phyloP scores from a whole-genome alignment of 352 stramenopile genomes.

The Elongisporangium undulatum region DNA sequence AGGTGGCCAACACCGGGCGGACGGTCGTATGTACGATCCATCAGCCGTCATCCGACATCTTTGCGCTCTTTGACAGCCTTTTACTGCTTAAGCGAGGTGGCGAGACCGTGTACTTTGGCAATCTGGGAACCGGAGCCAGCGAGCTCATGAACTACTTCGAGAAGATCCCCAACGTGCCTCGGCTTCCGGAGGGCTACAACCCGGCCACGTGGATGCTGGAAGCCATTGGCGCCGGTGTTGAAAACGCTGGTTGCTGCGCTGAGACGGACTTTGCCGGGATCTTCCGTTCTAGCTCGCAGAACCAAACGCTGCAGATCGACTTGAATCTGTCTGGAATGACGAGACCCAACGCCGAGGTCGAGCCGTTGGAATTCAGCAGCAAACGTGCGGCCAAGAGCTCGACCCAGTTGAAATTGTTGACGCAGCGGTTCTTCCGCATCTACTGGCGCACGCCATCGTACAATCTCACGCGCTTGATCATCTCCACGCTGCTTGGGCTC shows the following conservation, averaged over 20 bases:
- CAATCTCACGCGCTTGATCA: constrained; percentile 72
- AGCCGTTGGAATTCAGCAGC: constrained; percentile 22
- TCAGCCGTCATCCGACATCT: too few relatives aligned
- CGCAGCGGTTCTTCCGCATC: constrained; percentile 39
- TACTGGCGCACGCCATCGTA: constrained; percentile 84
- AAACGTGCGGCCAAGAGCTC: constrained; percentile 37
- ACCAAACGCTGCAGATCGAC: constrained; percentile 16
- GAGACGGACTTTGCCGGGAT: constrained; percentile 25
- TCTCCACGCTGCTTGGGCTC: constrained; percentile 73
- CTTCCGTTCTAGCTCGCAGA: constrained; percentile 29
- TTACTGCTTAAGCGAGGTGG: constrained; percentile 18
- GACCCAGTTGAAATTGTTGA: constrained; percentile 38
- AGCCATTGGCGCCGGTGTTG: constrained; percentile 19
- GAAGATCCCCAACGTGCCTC: constrained; percentile 6
- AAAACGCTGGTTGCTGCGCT: not conserved
- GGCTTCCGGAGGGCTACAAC: constrained; percentile 35
- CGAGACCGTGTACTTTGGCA: constrained; percentile 51
- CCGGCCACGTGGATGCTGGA: constrained; percentile 22
- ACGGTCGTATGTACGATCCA: too few relatives aligned
- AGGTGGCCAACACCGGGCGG: constrained; percentile 38
- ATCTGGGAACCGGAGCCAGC: constrained; percentile 3
- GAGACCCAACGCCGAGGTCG: constrained; percentile 12
- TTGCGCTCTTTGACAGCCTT: constrained; percentile 83
- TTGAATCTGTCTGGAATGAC: constrained; percentile 25
- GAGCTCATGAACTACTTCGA: too few relatives aligned